Evolutionary conservation across 176 grass and related monocot species (phyloP).

Genomic region (Triticum timopheevii): DNA sequence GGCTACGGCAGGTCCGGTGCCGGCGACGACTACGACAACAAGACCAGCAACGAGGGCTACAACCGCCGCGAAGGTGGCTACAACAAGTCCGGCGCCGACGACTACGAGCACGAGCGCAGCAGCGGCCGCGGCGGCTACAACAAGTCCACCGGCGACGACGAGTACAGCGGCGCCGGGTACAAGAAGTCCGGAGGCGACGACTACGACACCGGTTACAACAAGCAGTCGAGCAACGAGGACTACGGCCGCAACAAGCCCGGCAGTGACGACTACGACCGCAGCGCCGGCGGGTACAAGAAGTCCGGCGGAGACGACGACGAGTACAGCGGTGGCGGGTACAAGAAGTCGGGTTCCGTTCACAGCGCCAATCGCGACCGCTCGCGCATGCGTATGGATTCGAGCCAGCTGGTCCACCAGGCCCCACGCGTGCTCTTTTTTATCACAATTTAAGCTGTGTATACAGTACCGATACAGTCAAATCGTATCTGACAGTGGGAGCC

Average conservation of each 20-base stretch:
- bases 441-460: too few species aligned
- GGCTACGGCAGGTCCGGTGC: slow-evolving; percentile 26
- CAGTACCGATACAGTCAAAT: too few species aligned
- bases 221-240: not conserved
- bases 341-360: not conserved
- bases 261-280: not conserved
- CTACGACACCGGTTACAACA: not conserved
- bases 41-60: slow-evolving; percentile 3
- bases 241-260: slow-evolving; percentile 11
- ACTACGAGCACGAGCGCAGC: not conserved
- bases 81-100: not conserved
- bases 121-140: slow-evolving; percentile 6
- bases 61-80: slow-evolving; percentile 1
- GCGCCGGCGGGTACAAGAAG: not conserved
- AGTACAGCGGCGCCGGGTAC: slow-evolving; percentile 19
- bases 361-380: too few species aligned
- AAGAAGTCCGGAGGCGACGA: not conserved
- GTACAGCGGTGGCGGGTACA: not conserved
- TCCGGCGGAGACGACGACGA: not conserved
- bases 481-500: too few species aligned
- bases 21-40: slow-evolving; percentile 16
- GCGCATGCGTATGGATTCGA: too few species aligned
- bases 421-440: too few species aligned
- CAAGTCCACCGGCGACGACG: not conserved
- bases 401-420: too few species aligned